Evolutionary conservation across 2,329 filamentous ascomycete species (phyloP), one percentile per base, ranked within the genome.

Genomic region (Aschersonia sp.): DNA sequence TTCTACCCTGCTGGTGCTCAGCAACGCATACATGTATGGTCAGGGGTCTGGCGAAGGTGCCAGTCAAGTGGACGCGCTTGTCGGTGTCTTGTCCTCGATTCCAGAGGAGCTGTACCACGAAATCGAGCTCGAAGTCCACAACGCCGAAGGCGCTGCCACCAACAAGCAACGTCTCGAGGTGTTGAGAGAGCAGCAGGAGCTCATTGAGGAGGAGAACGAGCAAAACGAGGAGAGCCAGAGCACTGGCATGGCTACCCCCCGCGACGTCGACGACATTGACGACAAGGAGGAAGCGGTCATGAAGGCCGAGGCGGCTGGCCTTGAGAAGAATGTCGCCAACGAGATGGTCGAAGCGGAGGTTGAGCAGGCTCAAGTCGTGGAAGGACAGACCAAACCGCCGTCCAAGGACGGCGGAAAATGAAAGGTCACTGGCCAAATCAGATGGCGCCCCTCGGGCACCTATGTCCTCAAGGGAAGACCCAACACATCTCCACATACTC

Each of bases 151-250:
- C 52, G 90, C 89, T 9, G 92, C 92, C 30, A 98, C 92, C 55
- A 98, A 98, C 78, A 96, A 94, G 76, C 92, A 97, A 73, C 85
- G 92, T 63, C 83, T 98, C 42, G 92, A 98, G 71, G 92, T 98
- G 12, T 77, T 98, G 62, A 94, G 88, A 76, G 92, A 98, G 71
- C 92, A 98, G 71, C 86, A 98, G 65, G 92, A 96, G 63, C 79
- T 98, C 53, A 98, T 98, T 50, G 83, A 95, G 53, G 92, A 98
- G 63, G 92, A 98, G 72, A 94, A 90, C 54, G 79, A 92, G 70
- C 90, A 98, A 69, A 85, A 86, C 59, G 78, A 88, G 61, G 78
- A 83, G 63, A 87, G 85, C 66, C 80, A 85, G 63, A 81, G 81
- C 58, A 79, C 78, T 41, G 85, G 85, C 10, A 75, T 85, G 46